Base-by-base conservation (phyloP, 83 land plant species). In the Thuja plicata region DNA sequence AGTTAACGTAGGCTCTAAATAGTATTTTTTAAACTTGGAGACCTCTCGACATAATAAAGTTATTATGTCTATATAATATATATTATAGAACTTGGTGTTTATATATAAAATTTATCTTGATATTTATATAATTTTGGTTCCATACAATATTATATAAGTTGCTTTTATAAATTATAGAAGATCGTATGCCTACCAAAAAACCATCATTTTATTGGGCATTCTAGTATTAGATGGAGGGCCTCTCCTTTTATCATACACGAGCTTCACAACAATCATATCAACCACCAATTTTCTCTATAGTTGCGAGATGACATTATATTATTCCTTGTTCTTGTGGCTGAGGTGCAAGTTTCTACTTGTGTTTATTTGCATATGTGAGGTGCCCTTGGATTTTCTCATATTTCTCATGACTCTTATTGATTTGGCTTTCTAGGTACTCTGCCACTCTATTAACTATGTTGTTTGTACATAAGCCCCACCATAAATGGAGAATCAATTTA, bases 301-400 rank as follows among this genome's bases (percentile, higher is more conserved):
- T 79, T 84, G 94, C 46, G 97, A 99, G 0, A 98, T 98, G 99
- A 89, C 95, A 12, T 83, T 98, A 17, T 98, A 98, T 88, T 95
- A 96, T 77, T 91, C 97, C 16, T 92, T 97, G 2, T 98, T 98
- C 62, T 0, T 96, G 12, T 95, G 97, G 96, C 88, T 97, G 88
- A 91, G 96, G 46, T 52, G 86, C 74, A 93, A 92, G 78, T 80
- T 85, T 38, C 96, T 96, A 87, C n/a, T 92, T 5, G 95, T 93
- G 46, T 79, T 93, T 62, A 88, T 92, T 19, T 30, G 86, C 38
- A 90, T 95, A 95, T 90, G 93, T 50, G 45, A 92, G 79, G 89
- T 94, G 2, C 96, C 99, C 4, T 80, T 94, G n/a, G 95, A 82
- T 16, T 91, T 97, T 24, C 86, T 95, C 30, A 41, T 97, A 27